phyloP scores from a whole-genome alignment of 169 alveolate species.

The Nephromyces sp. region DNA sequence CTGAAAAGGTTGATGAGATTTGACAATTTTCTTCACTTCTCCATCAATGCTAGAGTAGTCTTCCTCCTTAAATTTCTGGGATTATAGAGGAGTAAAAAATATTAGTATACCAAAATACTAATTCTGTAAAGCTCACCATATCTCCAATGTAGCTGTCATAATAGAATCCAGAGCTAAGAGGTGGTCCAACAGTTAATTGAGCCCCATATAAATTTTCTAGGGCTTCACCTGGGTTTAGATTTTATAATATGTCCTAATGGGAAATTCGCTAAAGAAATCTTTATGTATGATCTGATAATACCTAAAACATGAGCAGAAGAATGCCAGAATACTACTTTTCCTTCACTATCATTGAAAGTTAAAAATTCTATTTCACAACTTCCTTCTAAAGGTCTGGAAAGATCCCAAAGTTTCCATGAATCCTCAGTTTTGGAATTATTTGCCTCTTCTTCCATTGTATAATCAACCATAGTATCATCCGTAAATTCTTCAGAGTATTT shows the following conservation, averaged over 20 bases:
- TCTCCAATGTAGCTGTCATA: conserved; percentile 93
- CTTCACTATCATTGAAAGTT: conserved; percentile 83
- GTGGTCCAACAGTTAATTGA: conserved; percentile 92
- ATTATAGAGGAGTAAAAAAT: too few species aligned
- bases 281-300: too few species aligned
- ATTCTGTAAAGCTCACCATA: too few species aligned
- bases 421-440: too few species aligned
- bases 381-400: conserved; percentile 91
- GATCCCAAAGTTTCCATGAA: conserved; percentile 83
- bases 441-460: too few species aligned
- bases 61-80: conserved; percentile 26
- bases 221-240: conserved; percentile 61
- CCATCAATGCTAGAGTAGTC: conserved; percentile 38
- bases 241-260: neutral
- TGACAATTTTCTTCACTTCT: conserved; percentile 57
- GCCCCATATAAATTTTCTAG: conserved; percentile 91
- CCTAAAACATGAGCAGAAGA: conserved; percentile 94
- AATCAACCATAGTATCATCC: too few species aligned
- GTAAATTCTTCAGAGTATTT: too few species aligned
- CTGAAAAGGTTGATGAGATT: conserved; percentile 83
- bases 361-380: conserved; percentile 49
- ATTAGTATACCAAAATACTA: too few species aligned
- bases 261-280: neutral
- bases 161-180: conserved; percentile 90
- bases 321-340: conserved; percentile 93